These are phyloP conservation scores for Deuterostichococcus epilithicus DNA, from an alignment of 139 green algal species.

Conservation along the genomic window DNA sequence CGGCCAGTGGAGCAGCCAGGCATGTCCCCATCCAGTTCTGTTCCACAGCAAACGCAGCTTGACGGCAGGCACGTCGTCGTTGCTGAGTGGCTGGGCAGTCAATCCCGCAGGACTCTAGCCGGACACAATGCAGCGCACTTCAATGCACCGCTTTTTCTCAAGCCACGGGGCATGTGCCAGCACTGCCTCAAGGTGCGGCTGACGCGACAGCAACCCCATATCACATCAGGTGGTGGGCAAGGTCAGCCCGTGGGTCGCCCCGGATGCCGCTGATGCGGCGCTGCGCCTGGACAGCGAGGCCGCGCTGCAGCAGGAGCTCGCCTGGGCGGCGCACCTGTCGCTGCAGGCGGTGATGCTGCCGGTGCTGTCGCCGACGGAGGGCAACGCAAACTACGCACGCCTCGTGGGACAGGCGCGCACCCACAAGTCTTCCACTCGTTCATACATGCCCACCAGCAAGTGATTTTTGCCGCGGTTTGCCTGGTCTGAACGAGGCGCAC, in stretches of 20 bases:
- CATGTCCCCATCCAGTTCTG: slow-evolving; percentile 2
- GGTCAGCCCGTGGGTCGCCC: slow-evolving; percentile 76
- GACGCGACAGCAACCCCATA: too few relatives aligned
- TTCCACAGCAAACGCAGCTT: not conserved
- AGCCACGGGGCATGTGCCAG: too few relatives aligned
- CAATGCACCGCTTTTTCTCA: not conserved
- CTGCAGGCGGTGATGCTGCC: slow-evolving; percentile 84
- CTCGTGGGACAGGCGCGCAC: slow-evolving; percentile 62
- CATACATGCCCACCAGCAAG: not conserved
- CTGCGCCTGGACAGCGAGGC: slow-evolving; percentile 43
- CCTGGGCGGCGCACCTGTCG: slow-evolving; percentile 87
- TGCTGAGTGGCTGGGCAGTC: not conserved
- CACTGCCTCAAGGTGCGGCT: too few relatives aligned
- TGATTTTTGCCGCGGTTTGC: too few relatives aligned
- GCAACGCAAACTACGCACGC: slow-evolving; percentile 67
- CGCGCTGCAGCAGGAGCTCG: slow-evolving; percentile 78
- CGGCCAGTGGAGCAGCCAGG: slow-evolving; percentile 57
- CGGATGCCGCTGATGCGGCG: slow-evolving; percentile 35
- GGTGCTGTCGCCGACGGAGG: slow-evolving; percentile 23
- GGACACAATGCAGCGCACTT: not conserved
- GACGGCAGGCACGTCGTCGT: not conserved
- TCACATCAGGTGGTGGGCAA: slow-evolving; percentile 82
- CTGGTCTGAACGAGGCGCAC: too few relatives aligned
- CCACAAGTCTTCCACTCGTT: not conserved
- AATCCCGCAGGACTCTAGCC: not conserved